Percentiles rank a stretch among this genome's conserved stretches.
These are phyloP conservation scores for Phytophthora cajani DNA, from an alignment of 352 stramenopile species.

Conservation along the genomic window DNA sequence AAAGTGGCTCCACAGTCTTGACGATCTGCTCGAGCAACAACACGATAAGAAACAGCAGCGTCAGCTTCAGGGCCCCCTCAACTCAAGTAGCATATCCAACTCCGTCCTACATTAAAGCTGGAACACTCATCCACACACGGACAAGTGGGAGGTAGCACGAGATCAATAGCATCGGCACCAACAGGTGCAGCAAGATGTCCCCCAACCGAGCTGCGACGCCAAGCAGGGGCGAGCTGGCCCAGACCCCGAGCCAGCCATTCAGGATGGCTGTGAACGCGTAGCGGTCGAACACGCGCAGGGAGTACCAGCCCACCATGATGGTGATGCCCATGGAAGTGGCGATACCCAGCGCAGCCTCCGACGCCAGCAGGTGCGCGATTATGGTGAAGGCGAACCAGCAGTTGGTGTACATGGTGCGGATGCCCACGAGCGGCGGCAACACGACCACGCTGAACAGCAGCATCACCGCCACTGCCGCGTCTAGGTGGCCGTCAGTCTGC, in stretches of 20 bases:
- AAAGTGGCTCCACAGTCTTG: constrained; percentile 77
- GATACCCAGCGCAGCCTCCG: constrained; percentile 69
- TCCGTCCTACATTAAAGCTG: constrained; percentile 64
- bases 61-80: neutral
- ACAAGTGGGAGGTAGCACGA: constrained; percentile 80
- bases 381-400: constrained; percentile 80
- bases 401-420: constrained; percentile 83
- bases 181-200: constrained; percentile 71
- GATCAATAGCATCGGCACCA: constrained; percentile 77
- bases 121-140: constrained; percentile 83
- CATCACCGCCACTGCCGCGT: constrained; percentile 52
- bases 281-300: constrained; percentile 80
- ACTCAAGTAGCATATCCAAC: neutral
- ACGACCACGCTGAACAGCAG: constrained; percentile 70
- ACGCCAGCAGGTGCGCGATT: constrained; percentile 57
- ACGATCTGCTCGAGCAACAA: constrained; percentile 51
- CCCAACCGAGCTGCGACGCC: constrained; percentile 61
- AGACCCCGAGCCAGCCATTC: constrained; percentile 79
- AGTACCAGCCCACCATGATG: constrained; percentile 89
- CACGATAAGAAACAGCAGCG: constrained; percentile 2
- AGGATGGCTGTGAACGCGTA: constrained; percentile 78
- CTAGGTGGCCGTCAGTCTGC: constrained; percentile 39
- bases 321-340: constrained; percentile 84
- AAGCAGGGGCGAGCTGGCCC: constrained; percentile 71
- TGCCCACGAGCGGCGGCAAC: constrained; percentile 57